Evolutionary conservation across 2,329 filamentous ascomycete genomes (phyloP), one percentile per base, ranked within the genome.

Genomic region (Alternaria ethzedia): DNA sequence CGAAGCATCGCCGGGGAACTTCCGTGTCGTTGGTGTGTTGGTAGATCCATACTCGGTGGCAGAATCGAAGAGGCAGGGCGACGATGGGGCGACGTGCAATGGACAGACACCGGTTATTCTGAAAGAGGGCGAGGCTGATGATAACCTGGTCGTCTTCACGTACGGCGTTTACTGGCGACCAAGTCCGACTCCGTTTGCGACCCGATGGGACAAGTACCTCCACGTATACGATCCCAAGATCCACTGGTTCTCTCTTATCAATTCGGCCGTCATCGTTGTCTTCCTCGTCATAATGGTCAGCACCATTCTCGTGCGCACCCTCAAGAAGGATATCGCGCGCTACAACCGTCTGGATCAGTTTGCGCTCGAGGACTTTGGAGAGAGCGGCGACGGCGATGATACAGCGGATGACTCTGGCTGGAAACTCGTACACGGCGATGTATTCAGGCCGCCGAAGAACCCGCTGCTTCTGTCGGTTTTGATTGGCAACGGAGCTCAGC

Each of bases 221-320:
- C 95, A 98, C 76, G 95, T 99, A 28, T 96, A 94, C 77, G 94
- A 98, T 79, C 94, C 96, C 56, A 96, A 96, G 84, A 98, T 99
- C 73, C 96, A 99, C 81, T 99, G 96, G 96, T 97, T 98, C 84
- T 97, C 94, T 63, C 89, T 99, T 54, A 92, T 98, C 82, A 97
- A 97, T 81, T 97, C 94, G 36, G 92, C 96, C 54, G 90, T 98
- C 47, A 97, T 99, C 66, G 94, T 99, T 54, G 87, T 97, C 52
- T 96, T 98, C 81, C 85, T 98, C 44, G 90, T 95, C 36, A 88
- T 94, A 49, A 97, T 96, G 73, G 96, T 99, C 67, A 91, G 91
- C 80, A 97, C 94, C n/a, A 93, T 98, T 50, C 86, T 99, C 15
- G 85, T 97, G 59, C 89, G 95, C 57, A 94, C 95, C 2, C 84